Base-by-base conservation (phyloP, 805 yeast genomes). In the Candida vaughaniae region DNA sequence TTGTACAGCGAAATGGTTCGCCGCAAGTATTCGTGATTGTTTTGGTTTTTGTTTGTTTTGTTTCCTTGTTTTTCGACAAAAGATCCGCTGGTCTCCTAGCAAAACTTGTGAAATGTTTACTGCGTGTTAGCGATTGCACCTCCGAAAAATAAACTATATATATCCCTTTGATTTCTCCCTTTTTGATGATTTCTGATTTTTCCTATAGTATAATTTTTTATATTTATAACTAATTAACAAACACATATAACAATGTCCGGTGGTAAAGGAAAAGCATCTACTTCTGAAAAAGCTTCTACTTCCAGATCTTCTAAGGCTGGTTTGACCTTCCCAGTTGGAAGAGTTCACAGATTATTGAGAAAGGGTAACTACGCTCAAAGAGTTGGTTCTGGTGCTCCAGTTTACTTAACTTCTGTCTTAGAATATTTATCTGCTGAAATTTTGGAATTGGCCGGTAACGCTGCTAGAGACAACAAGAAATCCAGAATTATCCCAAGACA, bases 321-420 rank as follows among this genome's bases (percentile, higher is more conserved):
- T 71, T 81, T 91, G 64, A 87, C 95, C 59, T 91, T 91, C 95
- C 98, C 98, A 76, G 98, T 91, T 54, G 98, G 98, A 71, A 90
- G 98, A 82, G 93, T 91, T 56, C 96, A 91, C 79, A 83, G 97
- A 76, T 79, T 90, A 57, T 75, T 91, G 63, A 87, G 95, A 82
- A 88, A 85, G 75, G 96, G 96, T 68, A 87, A 90, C 83, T 87
- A 91, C 77, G 95, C 97, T 62, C 95, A 90, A 76, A 84, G 98
- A 77, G 84, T 91, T 58, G 97, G 98, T 80, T 89, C 97, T 53
- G 96, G 96, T 82, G 97, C 98, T 60, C 97, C 98, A 74, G 91
- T 91, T 49, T 91, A 90, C 75, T 78, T 91, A 64, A 90, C 98
- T 54, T 95, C 98, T 39, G 97, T 91, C 42, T 78, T 91, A 59